phyloP scores from a whole-genome alignment of 2,329 filamentous ascomycete genomes.

The Pseudopyricularia javanii region DNA sequence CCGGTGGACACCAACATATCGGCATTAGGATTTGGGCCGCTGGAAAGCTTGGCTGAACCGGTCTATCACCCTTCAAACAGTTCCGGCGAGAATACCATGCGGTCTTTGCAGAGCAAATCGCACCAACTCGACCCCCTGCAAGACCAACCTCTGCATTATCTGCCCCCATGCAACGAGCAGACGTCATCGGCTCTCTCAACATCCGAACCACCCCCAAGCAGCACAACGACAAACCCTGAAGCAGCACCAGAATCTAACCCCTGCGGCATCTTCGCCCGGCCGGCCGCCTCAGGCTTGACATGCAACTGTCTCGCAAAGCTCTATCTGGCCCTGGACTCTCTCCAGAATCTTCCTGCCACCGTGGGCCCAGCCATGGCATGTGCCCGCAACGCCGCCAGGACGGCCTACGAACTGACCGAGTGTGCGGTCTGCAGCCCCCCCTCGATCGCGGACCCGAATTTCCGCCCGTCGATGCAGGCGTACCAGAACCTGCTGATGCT shows the following conservation, averaged over 20 bases:
- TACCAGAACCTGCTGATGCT: slow-evolving; percentile 50
- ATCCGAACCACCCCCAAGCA: not conserved
- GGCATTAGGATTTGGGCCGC: not conserved
- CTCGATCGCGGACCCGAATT: slow-evolving; percentile 18
- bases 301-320: slow-evolving; percentile 38
- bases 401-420: slow-evolving; percentile 37
- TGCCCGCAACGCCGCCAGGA: slow-evolving; percentile 32
- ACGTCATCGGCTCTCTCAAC: not conserved
- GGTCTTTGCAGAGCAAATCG: not conserved
- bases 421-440: slow-evolving; percentile 36
- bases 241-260: not conserved
- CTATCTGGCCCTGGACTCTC: slow-evolving; percentile 36
- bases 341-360: slow-evolving; percentile 31
- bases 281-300: not conserved
- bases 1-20: not conserved
- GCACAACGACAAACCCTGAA: not conserved
- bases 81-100: not conserved
- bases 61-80: not conserved
- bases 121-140: not conserved
- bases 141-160: not conserved
- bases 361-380: slow-evolving; percentile 32
- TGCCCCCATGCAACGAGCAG: not conserved
- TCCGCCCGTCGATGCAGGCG: slow-evolving; percentile 29
- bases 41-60: not conserved
- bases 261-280: not conserved